These are phyloP conservation scores for Protea cynaroides DNA, from an alignment of 164 flowering plant genomes.

Conservation along the genomic window DNA sequence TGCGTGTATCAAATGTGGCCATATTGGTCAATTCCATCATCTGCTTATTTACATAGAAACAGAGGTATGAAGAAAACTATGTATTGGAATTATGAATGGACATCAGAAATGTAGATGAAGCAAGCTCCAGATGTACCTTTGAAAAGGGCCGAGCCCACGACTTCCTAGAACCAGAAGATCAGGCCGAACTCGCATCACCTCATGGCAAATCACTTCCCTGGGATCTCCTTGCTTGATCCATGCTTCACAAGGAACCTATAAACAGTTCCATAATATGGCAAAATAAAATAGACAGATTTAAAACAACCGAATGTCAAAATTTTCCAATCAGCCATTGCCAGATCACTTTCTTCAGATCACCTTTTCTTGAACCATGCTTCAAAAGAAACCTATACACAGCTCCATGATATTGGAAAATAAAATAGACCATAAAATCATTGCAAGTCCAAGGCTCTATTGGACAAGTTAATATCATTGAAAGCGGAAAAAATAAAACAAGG, in stretches of 20 bases:
- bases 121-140: slow-evolving; percentile 44
- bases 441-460: too few relatives aligned
- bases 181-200: slow-evolving; percentile 66
- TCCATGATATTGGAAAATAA: not conserved
- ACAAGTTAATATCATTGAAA: not conserved
- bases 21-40: too few relatives aligned
- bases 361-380: not conserved
- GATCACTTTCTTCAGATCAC: not conserved
- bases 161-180: slow-evolving; percentile 87
- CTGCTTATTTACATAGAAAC: not conserved
- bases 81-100: not conserved
- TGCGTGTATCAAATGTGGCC: too few relatives aligned
- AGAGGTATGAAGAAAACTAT: not conserved
- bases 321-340: not conserved
- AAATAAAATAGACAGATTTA: not conserved
- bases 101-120: not conserved
- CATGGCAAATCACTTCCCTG: slow-evolving; percentile 75
- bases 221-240: slow-evolving; percentile 93
- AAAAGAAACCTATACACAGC: not conserved
- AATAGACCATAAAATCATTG: too few relatives aligned
- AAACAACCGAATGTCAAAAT: not conserved
- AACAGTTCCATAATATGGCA: not conserved
- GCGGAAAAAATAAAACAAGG: not conserved
- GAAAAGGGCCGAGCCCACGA: slow-evolving; percentile 95
- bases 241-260: slow-evolving; percentile 79